These are phyloP conservation scores for Lepraria neglecta DNA, from an alignment of 495 filamentous ascomycete genomes.

Conservation along the genomic window DNA sequence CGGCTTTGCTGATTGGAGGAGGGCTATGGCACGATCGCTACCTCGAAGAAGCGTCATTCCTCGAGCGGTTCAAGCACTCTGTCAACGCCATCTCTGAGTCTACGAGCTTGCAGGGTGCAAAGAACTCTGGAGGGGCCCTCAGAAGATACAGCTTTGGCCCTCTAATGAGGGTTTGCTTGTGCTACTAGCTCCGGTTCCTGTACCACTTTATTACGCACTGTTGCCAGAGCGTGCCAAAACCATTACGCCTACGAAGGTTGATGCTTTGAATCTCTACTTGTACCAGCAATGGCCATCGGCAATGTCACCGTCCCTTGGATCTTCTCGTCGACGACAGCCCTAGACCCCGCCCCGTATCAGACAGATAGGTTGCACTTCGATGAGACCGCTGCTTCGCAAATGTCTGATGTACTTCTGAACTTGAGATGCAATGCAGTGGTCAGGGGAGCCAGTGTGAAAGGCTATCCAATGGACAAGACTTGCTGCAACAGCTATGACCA, in stretches of 20 bases:
- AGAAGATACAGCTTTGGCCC: constrained; percentile 8
- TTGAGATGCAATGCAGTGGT: constrained; percentile 49
- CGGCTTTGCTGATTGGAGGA: constrained; percentile 30
- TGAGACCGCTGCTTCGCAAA: constrained; percentile 40
- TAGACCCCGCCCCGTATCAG: constrained; percentile 35
- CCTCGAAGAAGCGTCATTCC: constrained; percentile 39
- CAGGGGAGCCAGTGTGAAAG: constrained; percentile 22
- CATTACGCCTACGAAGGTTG: constrained; percentile 47
- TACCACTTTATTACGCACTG: constrained; percentile 47
- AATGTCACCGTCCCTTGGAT: constrained; percentile 47
- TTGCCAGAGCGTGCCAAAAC: constrained; percentile 39
- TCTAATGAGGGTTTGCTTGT: constrained; percentile 32
- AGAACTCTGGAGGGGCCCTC: constrained; percentile 19
- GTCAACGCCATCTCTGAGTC: constrained; percentile 41
- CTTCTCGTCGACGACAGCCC: constrained; percentile 42
- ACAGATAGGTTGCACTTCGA: constrained; percentile 49
- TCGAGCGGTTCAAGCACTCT: constrained; percentile 33
- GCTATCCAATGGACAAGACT: constrained; percentile 48
- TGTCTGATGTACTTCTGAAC: constrained; percentile 53
- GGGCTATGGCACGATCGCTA: constrained; percentile 55
- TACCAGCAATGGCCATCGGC: constrained; percentile 37
- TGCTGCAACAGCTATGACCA: constrained; percentile 48
- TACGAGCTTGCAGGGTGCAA: constrained; percentile 31
- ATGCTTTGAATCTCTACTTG: constrained; percentile 51
- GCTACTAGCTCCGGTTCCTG: constrained; percentile 49